Conservation (phyloP, 2,329 filamentous ascomycete genomes). For the Apiospora marii region DNA sequence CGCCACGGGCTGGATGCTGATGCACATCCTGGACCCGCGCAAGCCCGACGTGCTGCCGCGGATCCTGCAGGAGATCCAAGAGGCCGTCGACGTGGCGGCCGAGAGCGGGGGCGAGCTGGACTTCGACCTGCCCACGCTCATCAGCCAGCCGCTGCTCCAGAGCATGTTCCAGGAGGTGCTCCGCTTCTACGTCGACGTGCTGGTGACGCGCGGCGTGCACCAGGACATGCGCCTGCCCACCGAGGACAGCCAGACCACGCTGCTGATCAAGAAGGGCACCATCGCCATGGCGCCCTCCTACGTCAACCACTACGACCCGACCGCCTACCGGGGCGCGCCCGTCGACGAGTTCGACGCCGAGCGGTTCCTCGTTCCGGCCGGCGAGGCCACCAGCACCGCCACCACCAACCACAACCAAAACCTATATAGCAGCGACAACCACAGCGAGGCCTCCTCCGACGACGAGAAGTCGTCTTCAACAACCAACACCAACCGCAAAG, state of each 20-base stretch:
- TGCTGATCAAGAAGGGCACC: conserved; percentile 7
- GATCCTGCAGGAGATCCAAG: background rate
- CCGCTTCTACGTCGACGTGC: background rate
- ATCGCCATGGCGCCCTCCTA: background rate
- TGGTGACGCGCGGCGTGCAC: background rate
- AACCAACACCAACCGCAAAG: background rate
- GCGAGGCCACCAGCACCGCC: too few species aligned
- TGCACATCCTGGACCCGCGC: background rate
- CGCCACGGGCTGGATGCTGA: background rate
- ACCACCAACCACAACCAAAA: background rate
- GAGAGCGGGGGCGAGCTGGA: background rate
- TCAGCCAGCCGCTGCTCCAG: background rate
- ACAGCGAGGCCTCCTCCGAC: background rate
- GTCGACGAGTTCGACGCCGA: background rate
- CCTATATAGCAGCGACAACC: too few species aligned
- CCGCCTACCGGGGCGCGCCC: background rate
- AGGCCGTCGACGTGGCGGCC: background rate
- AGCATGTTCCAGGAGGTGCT: conserved; percentile 12
- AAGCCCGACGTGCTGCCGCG: background rate
- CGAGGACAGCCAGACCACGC: background rate
- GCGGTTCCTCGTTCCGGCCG: background rate
- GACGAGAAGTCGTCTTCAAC: background rate
- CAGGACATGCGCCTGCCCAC: conserved; percentile 1
- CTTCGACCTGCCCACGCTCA: background rate
- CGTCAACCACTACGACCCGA: conserved; percentile 5